Percentiles rank a stretch among this genome's conserved stretches.
Evolutionary conservation across 2,329 filamentous ascomycete species (phyloP).

Genomic region (Talaromyces verruculosus): DNA sequence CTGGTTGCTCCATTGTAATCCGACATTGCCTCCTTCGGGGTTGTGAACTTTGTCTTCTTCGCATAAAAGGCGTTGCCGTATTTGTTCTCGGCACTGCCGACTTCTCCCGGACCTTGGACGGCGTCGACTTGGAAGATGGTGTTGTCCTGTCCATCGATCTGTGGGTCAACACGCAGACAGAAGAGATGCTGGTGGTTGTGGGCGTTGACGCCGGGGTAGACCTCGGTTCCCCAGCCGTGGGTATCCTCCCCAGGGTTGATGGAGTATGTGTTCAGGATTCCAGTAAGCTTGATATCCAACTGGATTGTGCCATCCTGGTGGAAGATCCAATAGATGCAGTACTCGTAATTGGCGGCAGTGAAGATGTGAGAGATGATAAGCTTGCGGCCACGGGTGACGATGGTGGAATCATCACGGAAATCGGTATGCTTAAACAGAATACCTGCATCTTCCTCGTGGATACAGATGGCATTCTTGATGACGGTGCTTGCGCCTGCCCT

Average conservation of each 20-base stretch:
- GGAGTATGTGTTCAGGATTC: slow-evolving; percentile 87
- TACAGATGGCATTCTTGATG: slow-evolving; percentile 92
- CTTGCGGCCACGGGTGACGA: slow-evolving; percentile 82
- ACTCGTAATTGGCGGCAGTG: slow-evolving; percentile 95
- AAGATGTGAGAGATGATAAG: slow-evolving; percentile 89
- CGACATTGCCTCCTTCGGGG: slow-evolving; percentile 65
- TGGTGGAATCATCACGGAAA: slow-evolving; percentile 84
- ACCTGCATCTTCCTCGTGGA: slow-evolving; percentile 89
- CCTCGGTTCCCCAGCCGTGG: slow-evolving; percentile 85
- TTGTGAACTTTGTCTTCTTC: slow-evolving; percentile 76
- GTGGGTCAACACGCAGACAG: slow-evolving; percentile 82
- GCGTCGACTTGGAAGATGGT: slow-evolving; percentile 83
- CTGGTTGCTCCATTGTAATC: slow-evolving; percentile 79
- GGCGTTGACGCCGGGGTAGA: slow-evolving; percentile 86
- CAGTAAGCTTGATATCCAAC: slow-evolving; percentile 86
- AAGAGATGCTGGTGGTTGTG: slow-evolving; percentile 97
- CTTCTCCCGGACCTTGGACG: slow-evolving; percentile 65
- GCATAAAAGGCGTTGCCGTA: slow-evolving; percentile 91
- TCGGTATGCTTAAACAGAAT: slow-evolving; percentile 94
- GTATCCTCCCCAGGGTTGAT: slow-evolving; percentile 79
- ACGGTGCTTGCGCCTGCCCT: slow-evolving; percentile 70
- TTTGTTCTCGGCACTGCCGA: slow-evolving; percentile 77
- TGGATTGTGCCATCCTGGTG: slow-evolving; percentile 91
- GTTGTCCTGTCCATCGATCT: slow-evolving; percentile 81
- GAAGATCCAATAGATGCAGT: slow-evolving; percentile 84